Percentiles rank a stretch among this genome's conserved stretches.
Evolutionary conservation across 768 basidiomycete species (phyloP).

Genomic region (Lepiota brunneoincarnata): DNA sequence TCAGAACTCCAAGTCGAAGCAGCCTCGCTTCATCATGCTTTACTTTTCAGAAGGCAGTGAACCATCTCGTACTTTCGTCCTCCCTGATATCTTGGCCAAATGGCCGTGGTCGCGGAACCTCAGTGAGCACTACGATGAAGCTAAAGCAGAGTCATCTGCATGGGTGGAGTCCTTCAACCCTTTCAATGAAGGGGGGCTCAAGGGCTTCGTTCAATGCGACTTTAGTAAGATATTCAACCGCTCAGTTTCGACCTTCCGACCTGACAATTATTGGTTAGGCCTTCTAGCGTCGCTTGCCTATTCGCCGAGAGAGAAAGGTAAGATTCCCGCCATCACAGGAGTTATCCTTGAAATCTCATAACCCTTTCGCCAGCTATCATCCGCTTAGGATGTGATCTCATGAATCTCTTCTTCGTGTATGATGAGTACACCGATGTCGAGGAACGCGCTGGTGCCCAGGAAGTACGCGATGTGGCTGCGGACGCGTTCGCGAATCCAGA

Average conservation of each 20-base stretch:
- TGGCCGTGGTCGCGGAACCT: slow-evolving; percentile 5
- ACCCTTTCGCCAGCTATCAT: slow-evolving; percentile 3
- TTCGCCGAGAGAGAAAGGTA: slow-evolving; percentile 6
- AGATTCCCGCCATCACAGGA: not conserved
- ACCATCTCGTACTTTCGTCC: not conserved
- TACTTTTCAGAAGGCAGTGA: not conserved
- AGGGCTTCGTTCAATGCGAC: slow-evolving; percentile 10
- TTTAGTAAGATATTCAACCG: slow-evolving; percentile 5
- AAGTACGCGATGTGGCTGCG: not conserved
- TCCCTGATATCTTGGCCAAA: not conserved
- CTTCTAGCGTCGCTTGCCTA: slow-evolving; percentile 1
- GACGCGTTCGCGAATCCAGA: slow-evolving; percentile 7
- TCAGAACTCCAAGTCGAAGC: no score
- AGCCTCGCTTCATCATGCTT: not conserved
- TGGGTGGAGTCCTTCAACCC: slow-evolving; percentile 14
- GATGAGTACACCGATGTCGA: slow-evolving; percentile 12
- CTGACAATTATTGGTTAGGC: not conserved
- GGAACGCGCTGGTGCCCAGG: slow-evolving; percentile 2
- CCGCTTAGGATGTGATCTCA: slow-evolving; percentile 11
- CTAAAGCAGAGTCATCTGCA: slow-evolving; percentile 9
- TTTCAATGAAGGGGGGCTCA: slow-evolving; percentile 10
- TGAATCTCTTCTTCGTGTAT: slow-evolving; percentile 13
- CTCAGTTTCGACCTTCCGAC: not conserved
- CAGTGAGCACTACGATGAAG: slow-evolving; percentile 12
- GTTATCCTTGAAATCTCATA: not conserved